A percentile compares a stretch with the other conserved stretches of the same genome.
Conservation (phyloP, 2,329 filamentous ascomycete species). For the Trichoderma sp. region DNA sequence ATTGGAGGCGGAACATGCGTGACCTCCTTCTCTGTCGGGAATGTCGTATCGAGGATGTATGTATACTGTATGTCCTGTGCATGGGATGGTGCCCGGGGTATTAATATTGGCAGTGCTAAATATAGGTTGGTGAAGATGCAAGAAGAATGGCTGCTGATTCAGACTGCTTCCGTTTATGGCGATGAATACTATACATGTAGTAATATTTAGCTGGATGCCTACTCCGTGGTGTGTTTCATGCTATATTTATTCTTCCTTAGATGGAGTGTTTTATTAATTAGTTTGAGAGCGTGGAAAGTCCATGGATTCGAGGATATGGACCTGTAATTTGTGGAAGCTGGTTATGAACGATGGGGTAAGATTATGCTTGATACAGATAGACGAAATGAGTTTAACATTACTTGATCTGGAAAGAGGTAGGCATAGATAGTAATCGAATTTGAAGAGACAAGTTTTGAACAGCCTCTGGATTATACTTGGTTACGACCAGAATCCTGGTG, state of each 20-base stretch:
- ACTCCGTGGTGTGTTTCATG: neutral
- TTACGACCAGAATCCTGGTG: neutral
- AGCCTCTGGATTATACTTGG: neutral
- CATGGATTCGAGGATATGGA: neutral
- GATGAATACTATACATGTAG: neutral
- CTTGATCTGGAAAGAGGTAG: neutral
- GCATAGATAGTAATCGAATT: neutral
- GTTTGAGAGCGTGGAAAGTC: neutral
- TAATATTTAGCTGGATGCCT: neutral
- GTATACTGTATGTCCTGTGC: neutral
- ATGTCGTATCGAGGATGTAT: neutral
- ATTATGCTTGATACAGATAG: neutral
- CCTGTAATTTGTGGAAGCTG: neutral
- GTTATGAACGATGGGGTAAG: neutral
- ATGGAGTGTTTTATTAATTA: neutral
- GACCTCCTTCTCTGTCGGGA: neutral
- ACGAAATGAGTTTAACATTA: neutral
- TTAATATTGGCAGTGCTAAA: neutral
- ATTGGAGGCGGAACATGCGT: neutral
- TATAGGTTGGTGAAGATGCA: neutral
- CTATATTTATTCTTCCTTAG: neutral
- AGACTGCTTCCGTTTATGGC: neutral
- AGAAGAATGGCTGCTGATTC: neutral
- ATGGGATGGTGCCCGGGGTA: neutral
- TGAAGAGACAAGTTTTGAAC: neutral